These are phyloP conservation scores for Podaxis sp. DNA, from an alignment of 768 basidiomycete species.

Conservation along the genomic window DNA sequence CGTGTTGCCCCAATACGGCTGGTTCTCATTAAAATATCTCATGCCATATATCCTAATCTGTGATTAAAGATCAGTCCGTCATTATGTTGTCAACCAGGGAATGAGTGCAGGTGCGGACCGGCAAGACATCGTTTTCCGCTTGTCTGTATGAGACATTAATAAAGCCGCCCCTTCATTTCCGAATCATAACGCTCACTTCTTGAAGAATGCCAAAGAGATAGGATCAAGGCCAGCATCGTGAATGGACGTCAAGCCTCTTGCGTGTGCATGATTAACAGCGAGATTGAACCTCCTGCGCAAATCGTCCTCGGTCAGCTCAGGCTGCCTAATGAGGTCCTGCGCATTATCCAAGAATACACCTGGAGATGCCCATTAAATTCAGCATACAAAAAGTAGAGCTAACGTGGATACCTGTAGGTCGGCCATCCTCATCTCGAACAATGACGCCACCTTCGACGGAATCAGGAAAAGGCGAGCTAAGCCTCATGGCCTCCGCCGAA, in stretches of 20 bases:
- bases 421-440: conserved; percentile 59
- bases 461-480: conserved; percentile 62
- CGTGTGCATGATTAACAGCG: conserved; percentile 66
- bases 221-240: conserved; percentile 83
- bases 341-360: conserved; percentile 87
- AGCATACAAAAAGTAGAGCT: conserved; percentile 3
- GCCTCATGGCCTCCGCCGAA: conserved; percentile 56
- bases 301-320: conserved; percentile 61
- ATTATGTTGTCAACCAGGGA: conserved; percentile 12
- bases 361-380: conserved; percentile 22
- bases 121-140: conserved; percentile 56
- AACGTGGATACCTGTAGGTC: conserved; percentile 61
- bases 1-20: conserved; percentile 72
- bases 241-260: conserved; percentile 74
- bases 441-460: conserved; percentile 80
- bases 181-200: conserved; percentile 39
- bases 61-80: not conserved
- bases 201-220: conserved; percentile 71
- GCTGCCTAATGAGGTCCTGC: conserved; percentile 66
- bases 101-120: conserved; percentile 37
- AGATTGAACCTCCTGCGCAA: conserved; percentile 58
- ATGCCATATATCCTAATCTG: conserved; percentile 79
- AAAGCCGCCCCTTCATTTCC: not conserved
- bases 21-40: conserved; percentile 66
- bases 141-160: conserved; percentile 40